phyloP scores from a whole-genome alignment of 768 basidiomycete genomes.

The Boletus fagicola region DNA sequence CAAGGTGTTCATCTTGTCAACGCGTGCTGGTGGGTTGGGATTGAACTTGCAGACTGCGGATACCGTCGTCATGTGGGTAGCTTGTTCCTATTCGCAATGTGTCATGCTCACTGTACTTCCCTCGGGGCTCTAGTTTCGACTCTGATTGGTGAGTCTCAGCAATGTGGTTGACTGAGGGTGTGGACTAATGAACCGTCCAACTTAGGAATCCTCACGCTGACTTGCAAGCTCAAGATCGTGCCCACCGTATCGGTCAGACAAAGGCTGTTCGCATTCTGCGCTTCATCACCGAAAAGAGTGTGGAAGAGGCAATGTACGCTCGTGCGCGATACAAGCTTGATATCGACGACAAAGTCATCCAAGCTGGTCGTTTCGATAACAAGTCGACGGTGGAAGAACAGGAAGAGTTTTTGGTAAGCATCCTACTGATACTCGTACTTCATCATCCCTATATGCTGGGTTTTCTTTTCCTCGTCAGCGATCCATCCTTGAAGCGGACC shows the following conservation, averaged over 20 bases:
- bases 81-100: not conserved
- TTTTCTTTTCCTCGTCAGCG: conserved; percentile 47
- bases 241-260: conserved; percentile 99
- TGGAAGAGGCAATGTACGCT: conserved; percentile 97
- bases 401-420: conserved; percentile 83
- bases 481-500: conserved; percentile 85
- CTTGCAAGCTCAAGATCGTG: conserved; percentile 98
- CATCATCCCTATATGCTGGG: conserved; percentile 1
- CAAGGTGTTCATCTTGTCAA: conserved; percentile 91
- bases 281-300: conserved; percentile 96
- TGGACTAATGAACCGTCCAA: conserved; percentile 2
- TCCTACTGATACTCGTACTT: not conserved
- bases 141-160: conserved; percentile 55
- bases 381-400: conserved; percentile 98
- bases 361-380: conserved; percentile 98
- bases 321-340: conserved; percentile 95
- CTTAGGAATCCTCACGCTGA: conserved; percentile 96
- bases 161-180: not conserved
- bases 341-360: conserved; percentile 99
- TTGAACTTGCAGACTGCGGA: conserved; percentile 95
- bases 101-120: conserved; percentile 9
- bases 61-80: conserved; percentile 87
- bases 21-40: conserved; percentile 89
- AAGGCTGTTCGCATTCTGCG: conserved; percentile 95
- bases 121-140: conserved; percentile 55